Percentiles rank a stretch among this genome's conserved stretches.
Evolutionary conservation across 805 yeast genomes (phyloP).

Genomic region (Wickerhamiella nectarea): DNA sequence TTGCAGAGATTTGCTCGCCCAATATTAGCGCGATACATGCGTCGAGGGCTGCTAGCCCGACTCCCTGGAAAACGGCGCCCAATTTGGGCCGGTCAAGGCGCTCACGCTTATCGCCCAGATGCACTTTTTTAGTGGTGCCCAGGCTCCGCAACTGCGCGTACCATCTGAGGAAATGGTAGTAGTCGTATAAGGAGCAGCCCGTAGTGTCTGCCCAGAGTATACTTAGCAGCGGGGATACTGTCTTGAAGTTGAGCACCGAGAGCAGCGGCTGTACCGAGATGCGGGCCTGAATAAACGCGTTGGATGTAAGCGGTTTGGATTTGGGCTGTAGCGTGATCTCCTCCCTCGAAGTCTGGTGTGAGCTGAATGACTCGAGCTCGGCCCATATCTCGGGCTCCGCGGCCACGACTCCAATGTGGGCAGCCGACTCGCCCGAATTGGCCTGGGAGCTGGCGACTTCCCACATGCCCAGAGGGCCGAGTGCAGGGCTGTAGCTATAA

Average conservation of each 20-base stretch:
- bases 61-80: not conserved
- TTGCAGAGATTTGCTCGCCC: not conserved
- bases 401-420: not conserved
- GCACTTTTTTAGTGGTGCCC: not conserved
- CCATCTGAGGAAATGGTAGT: slow-evolving; percentile 5
- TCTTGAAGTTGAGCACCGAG: not conserved
- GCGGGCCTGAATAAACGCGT: slow-evolving; percentile 1
- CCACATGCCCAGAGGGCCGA: not conserved
- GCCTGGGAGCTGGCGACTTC: not conserved
- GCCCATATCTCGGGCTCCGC: not conserved
- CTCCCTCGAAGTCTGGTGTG: not conserved
- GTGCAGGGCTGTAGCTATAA: not conserved
- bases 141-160: not conserved
- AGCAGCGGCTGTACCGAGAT: slow-evolving; percentile 3
- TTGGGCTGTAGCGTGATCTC: not conserved
- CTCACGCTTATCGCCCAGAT: not conserved
- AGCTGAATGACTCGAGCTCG: not conserved
- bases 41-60: not conserved
- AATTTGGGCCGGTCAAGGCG: not conserved
- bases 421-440: not conserved
- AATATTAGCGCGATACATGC: not conserved
- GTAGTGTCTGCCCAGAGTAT: slow-evolving; percentile 2
- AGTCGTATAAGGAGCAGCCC: not conserved
- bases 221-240: slow-evolving; percentile 1
- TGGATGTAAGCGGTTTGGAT: not conserved